phyloP scores from a whole-genome alignment of 768 basidiomycete species.

The Lactarius psammicola region DNA sequence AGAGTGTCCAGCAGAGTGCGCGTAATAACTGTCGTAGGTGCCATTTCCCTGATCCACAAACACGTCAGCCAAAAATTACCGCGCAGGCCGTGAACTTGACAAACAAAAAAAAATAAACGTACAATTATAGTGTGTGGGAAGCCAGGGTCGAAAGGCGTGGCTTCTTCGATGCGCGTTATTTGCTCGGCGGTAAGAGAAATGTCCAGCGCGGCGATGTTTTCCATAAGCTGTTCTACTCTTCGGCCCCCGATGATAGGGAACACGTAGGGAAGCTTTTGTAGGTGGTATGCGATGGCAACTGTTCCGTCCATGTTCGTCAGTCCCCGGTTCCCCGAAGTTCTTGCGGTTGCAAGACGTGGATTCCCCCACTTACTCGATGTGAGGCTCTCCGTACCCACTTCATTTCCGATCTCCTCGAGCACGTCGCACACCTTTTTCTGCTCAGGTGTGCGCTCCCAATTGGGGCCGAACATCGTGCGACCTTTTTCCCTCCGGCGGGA shows the following conservation, averaged over 20 bases:
- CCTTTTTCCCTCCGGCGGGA: slow-evolving; percentile 36
- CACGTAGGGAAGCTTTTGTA: slow-evolving; percentile 44
- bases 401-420: slow-evolving; percentile 41
- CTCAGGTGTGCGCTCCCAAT: slow-evolving; percentile 39
- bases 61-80: no score
- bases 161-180: no score
- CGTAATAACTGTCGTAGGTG: no score
- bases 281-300: slow-evolving; percentile 49
- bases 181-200: slow-evolving; percentile 1
- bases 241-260: slow-evolving; percentile 37
- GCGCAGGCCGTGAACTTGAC: slow-evolving; percentile 41
- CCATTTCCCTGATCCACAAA: no score
- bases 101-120: no score
- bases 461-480: slow-evolving; percentile 26
- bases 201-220: no score
- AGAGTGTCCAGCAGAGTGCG: no score
- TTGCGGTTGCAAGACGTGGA: no score
- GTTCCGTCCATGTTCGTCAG: neutral
- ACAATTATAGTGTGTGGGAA: no score
- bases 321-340: neutral
- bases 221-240: slow-evolving; percentile 40
- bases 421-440: slow-evolving; percentile 37
- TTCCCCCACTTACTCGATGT: slow-evolving; percentile 13
- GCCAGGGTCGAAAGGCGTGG: slow-evolving; percentile 7
- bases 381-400: slow-evolving; percentile 40